Conservation (phyloP, 495 filamentous ascomycete genomes). For the Penicillium fimorum region DNA sequence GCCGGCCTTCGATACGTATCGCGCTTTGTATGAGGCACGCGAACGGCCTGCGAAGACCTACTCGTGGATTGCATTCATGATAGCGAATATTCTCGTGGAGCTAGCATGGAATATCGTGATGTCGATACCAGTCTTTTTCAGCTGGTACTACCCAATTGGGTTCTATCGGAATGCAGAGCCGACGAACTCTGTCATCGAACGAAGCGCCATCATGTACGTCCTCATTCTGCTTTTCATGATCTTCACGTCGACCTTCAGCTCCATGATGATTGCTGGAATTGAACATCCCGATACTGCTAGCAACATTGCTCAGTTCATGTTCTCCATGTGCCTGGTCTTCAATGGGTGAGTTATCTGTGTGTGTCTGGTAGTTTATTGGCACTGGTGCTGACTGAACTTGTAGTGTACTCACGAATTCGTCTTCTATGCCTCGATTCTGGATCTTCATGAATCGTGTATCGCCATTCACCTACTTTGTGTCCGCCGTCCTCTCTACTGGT, state of each 20-base stretch:
- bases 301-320: conserved; percentile 65
- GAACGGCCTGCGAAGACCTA: conserved; percentile 85
- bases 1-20: conserved; percentile 77
- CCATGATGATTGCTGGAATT: conserved; percentile 66
- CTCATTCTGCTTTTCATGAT: conserved; percentile 48
- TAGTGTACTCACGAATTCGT: conserved; percentile 66
- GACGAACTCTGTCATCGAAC: conserved; percentile 53
- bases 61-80: conserved; percentile 78
- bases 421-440: conserved; percentile 69
- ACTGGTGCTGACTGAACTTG: conserved; percentile 10
- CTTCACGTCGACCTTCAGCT: conserved; percentile 52
- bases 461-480: conserved; percentile 71
- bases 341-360: conserved; percentile 44
- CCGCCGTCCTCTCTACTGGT: conserved; percentile 59
- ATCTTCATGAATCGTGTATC: conserved; percentile 82
- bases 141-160: conserved; percentile 81
- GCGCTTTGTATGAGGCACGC: conserved; percentile 78
- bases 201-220: conserved; percentile 66
- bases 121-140: conserved; percentile 66
- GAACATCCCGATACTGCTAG: conserved; percentile 64
- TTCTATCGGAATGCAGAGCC: conserved; percentile 66
- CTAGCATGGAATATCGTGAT: conserved; percentile 73
- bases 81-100: conserved; percentile 73
- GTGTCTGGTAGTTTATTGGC: not conserved
- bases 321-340: conserved; percentile 67